Percentiles rank a stretch among this genome's conserved stretches.
These are phyloP conservation scores for Lentinus tigrinus DNA, from an alignment of 768 basidiomycete species.

Conservation along the genomic window DNA sequence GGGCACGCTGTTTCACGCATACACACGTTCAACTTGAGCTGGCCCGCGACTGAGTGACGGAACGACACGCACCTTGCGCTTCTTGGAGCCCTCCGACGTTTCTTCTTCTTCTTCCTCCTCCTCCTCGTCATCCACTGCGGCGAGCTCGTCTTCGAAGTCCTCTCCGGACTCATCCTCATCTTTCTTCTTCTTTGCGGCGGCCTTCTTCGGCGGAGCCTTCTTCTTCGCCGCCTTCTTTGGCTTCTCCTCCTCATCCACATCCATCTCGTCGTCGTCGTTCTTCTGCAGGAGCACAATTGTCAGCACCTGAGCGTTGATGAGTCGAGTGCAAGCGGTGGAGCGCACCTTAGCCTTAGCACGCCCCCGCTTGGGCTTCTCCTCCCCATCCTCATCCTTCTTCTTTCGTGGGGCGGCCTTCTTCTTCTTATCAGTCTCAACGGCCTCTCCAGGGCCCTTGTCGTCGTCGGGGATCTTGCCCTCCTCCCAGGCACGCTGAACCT, in stretches of 20 bases:
- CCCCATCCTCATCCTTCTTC: conserved; percentile 26
- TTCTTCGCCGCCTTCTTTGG: conserved; percentile 47
- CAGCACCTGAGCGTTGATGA: background rate
- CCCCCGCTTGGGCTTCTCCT: conserved; percentile 28
- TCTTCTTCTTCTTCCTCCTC: conserved; percentile 48
- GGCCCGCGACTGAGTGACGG: background rate
- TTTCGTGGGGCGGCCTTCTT: conserved; percentile 26
- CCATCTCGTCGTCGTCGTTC: conserved; percentile 26
- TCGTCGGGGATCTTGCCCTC: conserved; percentile 39
- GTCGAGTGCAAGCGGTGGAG: too few relatives aligned
- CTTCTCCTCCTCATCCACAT: conserved; percentile 39
- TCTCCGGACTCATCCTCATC: conserved; percentile 45
- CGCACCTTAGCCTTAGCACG: conserved; percentile 31
- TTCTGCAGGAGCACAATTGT: conserved; percentile 18
- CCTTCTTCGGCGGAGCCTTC: conserved; percentile 44
- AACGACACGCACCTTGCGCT: conserved; percentile 59
- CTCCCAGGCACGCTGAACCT: conserved; percentile 42
- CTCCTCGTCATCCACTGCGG: conserved; percentile 40
- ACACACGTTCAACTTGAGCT: background rate
- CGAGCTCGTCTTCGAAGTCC: conserved; percentile 46
- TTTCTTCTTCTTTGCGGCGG: conserved; percentile 42
- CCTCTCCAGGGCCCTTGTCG: conserved; percentile 30
- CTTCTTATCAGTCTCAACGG: conserved; percentile 27
- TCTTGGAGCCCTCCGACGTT: conserved; percentile 45
- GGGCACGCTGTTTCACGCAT: conserved; percentile 14